Evolutionary conservation across 208 protist species (phyloP).

Genomic region (Leptomonas pyrrhocoris): DNA sequence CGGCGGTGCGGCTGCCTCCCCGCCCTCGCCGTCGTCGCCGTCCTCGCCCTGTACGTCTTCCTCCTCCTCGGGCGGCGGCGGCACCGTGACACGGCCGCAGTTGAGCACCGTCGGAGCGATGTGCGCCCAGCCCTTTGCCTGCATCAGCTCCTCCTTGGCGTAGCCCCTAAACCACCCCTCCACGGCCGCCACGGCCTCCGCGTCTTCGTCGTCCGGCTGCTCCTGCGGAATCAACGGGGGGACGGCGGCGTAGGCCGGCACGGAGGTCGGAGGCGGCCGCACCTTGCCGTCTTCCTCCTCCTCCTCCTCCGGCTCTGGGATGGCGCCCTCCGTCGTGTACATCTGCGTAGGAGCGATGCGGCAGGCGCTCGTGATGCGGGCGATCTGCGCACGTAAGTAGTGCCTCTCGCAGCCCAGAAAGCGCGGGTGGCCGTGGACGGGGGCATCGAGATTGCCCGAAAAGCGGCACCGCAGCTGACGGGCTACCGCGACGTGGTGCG

Average conservation of each 20-base stretch:
- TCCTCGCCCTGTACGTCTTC: conserved; percentile 8
- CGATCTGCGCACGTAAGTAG: conserved; percentile 95
- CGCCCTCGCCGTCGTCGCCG: conserved; percentile 23
- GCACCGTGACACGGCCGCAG: conserved; percentile 62
- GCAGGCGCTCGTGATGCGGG: conserved; percentile 91
- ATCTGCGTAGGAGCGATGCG: conserved; percentile 86
- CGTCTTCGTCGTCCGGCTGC: conserved; percentile 80
- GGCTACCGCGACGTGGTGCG: conserved; percentile 85
- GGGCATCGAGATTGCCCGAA: conserved; percentile 90
- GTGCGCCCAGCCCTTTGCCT: conserved; percentile 92
- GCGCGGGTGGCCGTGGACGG: conserved; percentile 86
- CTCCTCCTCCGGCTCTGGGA: conserved; percentile 89
- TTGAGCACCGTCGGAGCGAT: conserved; percentile 76
- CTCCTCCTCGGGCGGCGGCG: conserved; percentile 39
- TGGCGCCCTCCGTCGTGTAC: conserved; percentile 81
- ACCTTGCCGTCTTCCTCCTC: conserved; percentile 60
- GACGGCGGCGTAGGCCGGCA: conserved; percentile 79
- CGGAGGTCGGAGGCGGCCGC: conserved; percentile 54
- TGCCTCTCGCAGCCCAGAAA: conserved; percentile 93
- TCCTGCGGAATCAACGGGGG: conserved; percentile 86
- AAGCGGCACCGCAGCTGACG: conserved; percentile 88
- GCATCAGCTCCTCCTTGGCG: conserved; percentile 84
- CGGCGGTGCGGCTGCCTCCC: conserved; percentile 13
- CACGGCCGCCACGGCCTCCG: conserved; percentile 56
- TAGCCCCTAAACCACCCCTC: conserved; percentile 86